These are phyloP conservation scores for Schizochytrium sp. DNA, from an alignment of 108 stramenopile genomes.

Conservation along the genomic window DNA sequence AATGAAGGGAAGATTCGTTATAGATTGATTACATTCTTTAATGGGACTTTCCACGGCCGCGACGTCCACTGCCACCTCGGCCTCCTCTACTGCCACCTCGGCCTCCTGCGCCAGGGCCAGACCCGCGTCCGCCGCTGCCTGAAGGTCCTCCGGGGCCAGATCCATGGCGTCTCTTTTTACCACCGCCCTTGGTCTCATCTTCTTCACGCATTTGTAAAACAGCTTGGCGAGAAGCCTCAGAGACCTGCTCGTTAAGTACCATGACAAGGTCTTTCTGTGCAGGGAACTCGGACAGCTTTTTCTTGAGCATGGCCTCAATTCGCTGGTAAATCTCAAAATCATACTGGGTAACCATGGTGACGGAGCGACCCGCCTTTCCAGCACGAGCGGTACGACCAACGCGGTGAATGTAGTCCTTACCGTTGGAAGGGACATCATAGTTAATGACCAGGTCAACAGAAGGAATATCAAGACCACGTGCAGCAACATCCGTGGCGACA, in stretches of 20 bases:
- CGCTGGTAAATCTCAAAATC: slow-evolving; percentile 98
- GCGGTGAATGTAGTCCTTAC: slow-evolving; percentile 94
- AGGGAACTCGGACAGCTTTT: slow-evolving; percentile 86
- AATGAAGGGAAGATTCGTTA: too few relatives aligned
- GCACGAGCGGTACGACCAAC: slow-evolving; percentile 98
- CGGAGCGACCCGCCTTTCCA: slow-evolving; percentile 91
- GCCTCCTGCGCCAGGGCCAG: not conserved
- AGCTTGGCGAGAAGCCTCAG: slow-evolving; percentile 91
- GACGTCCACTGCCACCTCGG: not conserved
- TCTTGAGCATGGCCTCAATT: slow-evolving; percentile 86
- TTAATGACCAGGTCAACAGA: slow-evolving; percentile 95
- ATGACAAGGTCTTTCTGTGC: slow-evolving; percentile 89
- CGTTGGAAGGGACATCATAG: slow-evolving; percentile 90
- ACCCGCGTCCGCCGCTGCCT: not conserved
- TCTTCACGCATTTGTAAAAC: slow-evolving; percentile 68
- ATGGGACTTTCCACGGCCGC: not conserved
- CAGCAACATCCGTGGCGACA: slow-evolving; percentile 98
- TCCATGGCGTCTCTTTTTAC: not conserved
- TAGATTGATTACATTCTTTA: not conserved
- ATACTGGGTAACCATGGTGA: slow-evolving; percentile 98
- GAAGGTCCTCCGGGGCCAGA: not conserved
- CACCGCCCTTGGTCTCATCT: slow-evolving; percentile 56
- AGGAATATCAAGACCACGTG: slow-evolving; percentile 95
- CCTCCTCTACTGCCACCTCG: not conserved
- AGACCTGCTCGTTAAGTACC: slow-evolving; percentile 92